phyloP scores from a whole-genome alignment of 139 green algal species.

The Chlorella sp. region DNA sequence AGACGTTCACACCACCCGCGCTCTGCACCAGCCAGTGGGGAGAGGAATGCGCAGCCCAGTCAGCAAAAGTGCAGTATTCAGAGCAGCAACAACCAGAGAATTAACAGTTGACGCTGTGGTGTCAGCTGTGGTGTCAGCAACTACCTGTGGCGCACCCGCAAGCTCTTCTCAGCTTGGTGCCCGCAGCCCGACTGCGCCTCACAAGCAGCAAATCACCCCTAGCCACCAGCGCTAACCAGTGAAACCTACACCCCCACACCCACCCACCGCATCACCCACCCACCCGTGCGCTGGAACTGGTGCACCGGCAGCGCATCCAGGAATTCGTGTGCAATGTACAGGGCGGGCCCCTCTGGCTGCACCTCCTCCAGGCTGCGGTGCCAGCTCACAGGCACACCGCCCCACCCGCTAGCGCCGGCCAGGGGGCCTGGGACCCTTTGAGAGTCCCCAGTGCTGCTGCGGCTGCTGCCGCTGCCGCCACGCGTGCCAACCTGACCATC shows the following conservation, averaged over 20 bases:
- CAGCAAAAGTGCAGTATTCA: too few species aligned
- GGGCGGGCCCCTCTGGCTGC: constrained; percentile 52
- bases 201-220: neutral
- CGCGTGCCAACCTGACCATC: too few species aligned
- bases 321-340: constrained; percentile 97
- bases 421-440: neutral
- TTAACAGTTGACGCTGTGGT: too few species aligned
- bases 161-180: too few species aligned
- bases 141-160: too few species aligned
- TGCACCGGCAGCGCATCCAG: constrained; percentile 97
- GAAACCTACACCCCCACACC: neutral
- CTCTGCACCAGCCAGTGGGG: neutral
- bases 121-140: too few species aligned
- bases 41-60: neutral
- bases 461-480: neutral
- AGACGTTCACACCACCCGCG: constrained; percentile 85
- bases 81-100: too few species aligned
- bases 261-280: neutral
- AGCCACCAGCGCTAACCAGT: neutral
- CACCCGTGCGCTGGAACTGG: constrained; percentile 82
- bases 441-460: neutral
- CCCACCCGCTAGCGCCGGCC: constrained; percentile 14
- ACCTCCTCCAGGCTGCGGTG: constrained; percentile 75
- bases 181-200: neutral
- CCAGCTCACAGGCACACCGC: constrained; percentile 68